Conservation (phyloP, 371 early-diverging fungal genomes). For the Coemansia sp. region DNA sequence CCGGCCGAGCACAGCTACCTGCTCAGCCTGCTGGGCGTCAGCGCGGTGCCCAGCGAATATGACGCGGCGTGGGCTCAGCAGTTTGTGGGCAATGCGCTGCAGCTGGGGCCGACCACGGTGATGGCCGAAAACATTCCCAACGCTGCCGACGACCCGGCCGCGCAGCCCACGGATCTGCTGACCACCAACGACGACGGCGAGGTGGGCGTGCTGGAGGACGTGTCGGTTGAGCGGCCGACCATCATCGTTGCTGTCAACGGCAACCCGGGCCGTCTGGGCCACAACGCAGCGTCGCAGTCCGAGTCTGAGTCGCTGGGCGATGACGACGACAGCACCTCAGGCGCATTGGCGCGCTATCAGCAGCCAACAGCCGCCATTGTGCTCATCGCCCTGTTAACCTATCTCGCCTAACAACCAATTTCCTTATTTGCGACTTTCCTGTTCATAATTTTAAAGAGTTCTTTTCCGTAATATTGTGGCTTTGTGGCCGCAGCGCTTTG, state of each 20-base stretch:
- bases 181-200: constrained; percentile 20
- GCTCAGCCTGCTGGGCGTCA: constrained; percentile 21
- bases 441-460: no score
- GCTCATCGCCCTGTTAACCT: no score
- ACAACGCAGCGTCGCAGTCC: constrained; percentile 1
- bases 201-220: constrained; percentile 18
- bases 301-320: background rate
- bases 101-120: constrained; percentile 37
- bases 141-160: constrained; percentile 11
- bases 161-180: constrained; percentile 13
- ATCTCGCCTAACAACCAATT: no score
- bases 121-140: constrained; percentile 22
- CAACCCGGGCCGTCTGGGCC: constrained; percentile 12
- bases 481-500: no score
- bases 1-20: constrained; percentile 39
- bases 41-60: constrained; percentile 21
- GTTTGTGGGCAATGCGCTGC: constrained; percentile 21
- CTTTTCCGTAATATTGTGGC: no score
- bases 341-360: no score
- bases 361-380: no score
- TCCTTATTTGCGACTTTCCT: no score
- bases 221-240: constrained; percentile 18
- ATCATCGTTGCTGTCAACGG: constrained; percentile 42
- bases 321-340: background rate
- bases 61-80: constrained; percentile 26